Percentiles rank a stretch among this genome's conserved stretches.
Conservation (phyloP, 495 filamentous ascomycete genomes). For the Geoglossum glabrum region DNA sequence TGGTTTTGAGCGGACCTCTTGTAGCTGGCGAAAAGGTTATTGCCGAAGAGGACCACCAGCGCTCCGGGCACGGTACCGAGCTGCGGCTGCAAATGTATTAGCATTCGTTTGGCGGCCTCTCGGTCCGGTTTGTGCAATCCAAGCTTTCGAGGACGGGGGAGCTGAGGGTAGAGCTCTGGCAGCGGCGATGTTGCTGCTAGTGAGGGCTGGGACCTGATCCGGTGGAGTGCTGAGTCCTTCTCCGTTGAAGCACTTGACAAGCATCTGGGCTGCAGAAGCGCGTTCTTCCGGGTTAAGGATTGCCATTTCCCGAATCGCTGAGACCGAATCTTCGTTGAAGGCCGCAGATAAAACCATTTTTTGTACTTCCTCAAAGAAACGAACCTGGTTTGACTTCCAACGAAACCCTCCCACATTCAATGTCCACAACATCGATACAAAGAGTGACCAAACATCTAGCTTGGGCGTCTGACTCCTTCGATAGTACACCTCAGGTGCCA, state of each 20-base stretch:
- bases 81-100: too few relatives aligned
- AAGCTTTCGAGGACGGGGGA: too few relatives aligned
- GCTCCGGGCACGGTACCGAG: too few relatives aligned
- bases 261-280: slow-evolving; percentile 11
- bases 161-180: neutral
- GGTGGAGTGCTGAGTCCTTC: slow-evolving; percentile 10
- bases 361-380: neutral
- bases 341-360: neutral
- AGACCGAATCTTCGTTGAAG: neutral
- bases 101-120: too few relatives aligned
- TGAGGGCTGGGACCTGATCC: slow-evolving; percentile 9
- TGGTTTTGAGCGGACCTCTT: too few relatives aligned
- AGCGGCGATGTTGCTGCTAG: neutral
- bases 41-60: too few relatives aligned
- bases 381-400: neutral
- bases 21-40: too few relatives aligned
- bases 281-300: slow-evolving; percentile 7
- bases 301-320: slow-evolving; percentile 8
- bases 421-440: slow-evolving; percentile 22
- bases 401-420: slow-evolving; percentile 6
- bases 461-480: slow-evolving; percentile 15
- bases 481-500: slow-evolving; percentile 5
- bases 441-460: slow-evolving; percentile 25
- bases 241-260: slow-evolving; percentile 9
- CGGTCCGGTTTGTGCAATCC: too few relatives aligned